These are phyloP conservation scores for Colletotrichum horii DNA, from an alignment of 2,329 filamentous ascomycete genomes.

Conservation along the genomic window DNA sequence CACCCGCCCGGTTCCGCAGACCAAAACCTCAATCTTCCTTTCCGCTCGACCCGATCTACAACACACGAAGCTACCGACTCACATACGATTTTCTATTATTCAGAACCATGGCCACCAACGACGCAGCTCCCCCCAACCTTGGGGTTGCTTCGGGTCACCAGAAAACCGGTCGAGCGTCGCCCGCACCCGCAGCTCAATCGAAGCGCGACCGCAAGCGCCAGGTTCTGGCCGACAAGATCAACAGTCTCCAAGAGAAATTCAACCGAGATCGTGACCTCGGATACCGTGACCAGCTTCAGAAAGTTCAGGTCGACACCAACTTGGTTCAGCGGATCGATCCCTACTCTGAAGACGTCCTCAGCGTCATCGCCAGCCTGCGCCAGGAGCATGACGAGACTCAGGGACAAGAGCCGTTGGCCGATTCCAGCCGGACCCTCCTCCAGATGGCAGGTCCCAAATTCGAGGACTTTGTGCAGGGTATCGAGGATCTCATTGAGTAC, in stretches of 20 bases:
- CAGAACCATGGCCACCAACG: conserved; percentile 42
- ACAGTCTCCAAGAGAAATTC: conserved; percentile 78
- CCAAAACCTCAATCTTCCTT: background rate
- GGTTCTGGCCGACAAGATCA: conserved; percentile 79
- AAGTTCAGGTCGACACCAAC: conserved; percentile 89
- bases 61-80: background rate
- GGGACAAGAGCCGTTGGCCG: conserved; percentile 41
- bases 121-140: conserved; percentile 35
- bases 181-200: conserved; percentile 56
- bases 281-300: conserved; percentile 88
- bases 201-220: conserved; percentile 92
- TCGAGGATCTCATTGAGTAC: conserved; percentile 88
- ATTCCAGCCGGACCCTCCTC: conserved; percentile 60
- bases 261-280: conserved; percentile 80
- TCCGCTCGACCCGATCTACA: background rate
- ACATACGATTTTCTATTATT: background rate
- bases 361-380: conserved; percentile 71
- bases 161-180: conserved; percentile 40
- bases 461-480: conserved; percentile 80
- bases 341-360: conserved; percentile 74
- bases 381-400: conserved; percentile 57
- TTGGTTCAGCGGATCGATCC: conserved; percentile 86
- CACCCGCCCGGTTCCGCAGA: background rate
- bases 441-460: conserved; percentile 85
- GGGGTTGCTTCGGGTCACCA: conserved; percentile 25